phyloP scores from a whole-genome alignment of 805 yeast genomes.

The Lipomyces orientalis region DNA sequence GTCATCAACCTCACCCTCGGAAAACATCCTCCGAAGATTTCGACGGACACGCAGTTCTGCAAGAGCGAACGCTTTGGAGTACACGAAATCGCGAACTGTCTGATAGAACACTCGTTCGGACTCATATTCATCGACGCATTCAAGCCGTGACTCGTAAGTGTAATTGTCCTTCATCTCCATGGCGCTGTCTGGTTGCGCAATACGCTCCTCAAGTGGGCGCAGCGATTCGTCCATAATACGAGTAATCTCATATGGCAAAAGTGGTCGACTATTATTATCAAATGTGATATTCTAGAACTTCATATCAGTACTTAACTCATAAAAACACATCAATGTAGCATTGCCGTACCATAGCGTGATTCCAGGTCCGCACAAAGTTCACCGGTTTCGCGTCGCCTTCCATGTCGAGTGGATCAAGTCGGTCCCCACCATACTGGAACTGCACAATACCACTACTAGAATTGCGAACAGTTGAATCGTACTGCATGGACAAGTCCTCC shows the following conservation, averaged over 20 bases:
- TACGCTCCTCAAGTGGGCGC: constrained; percentile 62
- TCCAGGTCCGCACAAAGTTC: constrained; percentile 93
- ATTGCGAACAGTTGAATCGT: constrained; percentile 93
- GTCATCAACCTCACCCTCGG: constrained; percentile 53
- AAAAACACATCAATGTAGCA: not conserved
- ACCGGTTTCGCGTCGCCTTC: constrained; percentile 99
- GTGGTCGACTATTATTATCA: constrained; percentile 56
- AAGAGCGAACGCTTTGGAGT: constrained; percentile 60
- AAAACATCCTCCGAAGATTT: constrained; percentile 55
- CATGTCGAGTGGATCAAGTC: constrained; percentile 97
- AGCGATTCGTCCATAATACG: constrained; percentile 61
- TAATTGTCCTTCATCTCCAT: constrained; percentile 41
- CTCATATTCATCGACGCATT: constrained; percentile 80
- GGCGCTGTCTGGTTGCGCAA: constrained; percentile 67
- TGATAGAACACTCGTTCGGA: constrained; percentile 85
- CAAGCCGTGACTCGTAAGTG: constrained; percentile 42
- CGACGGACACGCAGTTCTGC: constrained; percentile 61
- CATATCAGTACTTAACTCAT: constrained; percentile 27
- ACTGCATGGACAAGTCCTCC: constrained; percentile 92
- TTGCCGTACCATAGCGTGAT: constrained; percentile 62
- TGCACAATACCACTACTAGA: constrained; percentile 97
- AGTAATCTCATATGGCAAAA: constrained; percentile 73
- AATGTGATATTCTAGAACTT: constrained; percentile 64
- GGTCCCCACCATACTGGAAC: constrained; percentile 98
- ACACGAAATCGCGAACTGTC: constrained; percentile 70